Base-by-base conservation (phyloP, 2,329 filamentous ascomycete species). In the Calonectria ilicicola region DNA sequence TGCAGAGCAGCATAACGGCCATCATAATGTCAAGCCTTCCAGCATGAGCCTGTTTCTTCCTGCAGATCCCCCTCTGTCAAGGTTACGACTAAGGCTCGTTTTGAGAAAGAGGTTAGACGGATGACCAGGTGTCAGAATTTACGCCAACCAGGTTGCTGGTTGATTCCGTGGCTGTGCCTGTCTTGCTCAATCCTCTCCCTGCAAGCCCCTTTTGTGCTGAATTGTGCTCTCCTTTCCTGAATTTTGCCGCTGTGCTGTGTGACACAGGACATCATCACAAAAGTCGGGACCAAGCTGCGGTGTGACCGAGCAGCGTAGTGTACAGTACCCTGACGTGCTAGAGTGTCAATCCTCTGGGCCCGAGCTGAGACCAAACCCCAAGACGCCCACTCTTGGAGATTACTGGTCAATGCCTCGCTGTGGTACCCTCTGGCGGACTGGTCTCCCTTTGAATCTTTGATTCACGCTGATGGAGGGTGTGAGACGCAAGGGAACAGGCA, bases 321-420 rank as follows among this genome's bases (percentile, higher is more conserved):
- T 53, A 53, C 53, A 58, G 53, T 67, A 70, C 64, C 40, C 19
- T 71, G 67, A 71, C 58, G 44, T 67, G 40, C 64, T 53, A 35
- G 53, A 58, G 35, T 46, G 64, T 65, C 47, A 67, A 72, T 72
- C 69, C 53, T 65, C 56, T 46, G 29, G 63, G 65, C 44, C 65
- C 70, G 71, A 78, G 78, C 77, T 77, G 73, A 76, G 78, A 77
- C 77, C 74, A 74, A 69, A 69, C 42, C 65, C 70, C 42, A 65
- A 76, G 75, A 77, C 53, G 53, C 70, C 73, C 76, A 75, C 76
- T 75, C 63, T 58, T 77, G 71, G 69, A 80, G 72, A 80, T 80
- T 79, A 74, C 75, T 78, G 72, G 68, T 80, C 76, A 80, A 79
- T 80, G 77, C 78, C 75, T 73, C 51, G 26, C 65, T 67, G 64